Evolutionary conservation across 2,329 filamentous ascomycete species (phyloP), one percentile per base, ranked within the genome.

Genomic region (Myriosclerotinia scirpicola): DNA sequence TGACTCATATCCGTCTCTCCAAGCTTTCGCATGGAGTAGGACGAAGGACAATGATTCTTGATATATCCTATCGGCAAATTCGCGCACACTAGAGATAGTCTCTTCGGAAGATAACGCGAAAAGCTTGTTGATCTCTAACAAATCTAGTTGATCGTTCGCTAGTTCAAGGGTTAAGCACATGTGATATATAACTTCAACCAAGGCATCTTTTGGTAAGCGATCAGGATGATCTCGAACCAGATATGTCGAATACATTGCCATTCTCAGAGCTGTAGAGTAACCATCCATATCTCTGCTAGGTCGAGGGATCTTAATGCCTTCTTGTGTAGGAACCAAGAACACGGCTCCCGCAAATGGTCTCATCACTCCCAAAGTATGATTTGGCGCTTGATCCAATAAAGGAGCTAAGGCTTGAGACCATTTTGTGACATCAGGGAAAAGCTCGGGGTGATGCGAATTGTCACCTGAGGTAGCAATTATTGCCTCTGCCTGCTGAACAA

Each of bases 181-280:
- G 1, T 83, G 77, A 68, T 83, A 82, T 1, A 88, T 63, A 1
- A 87, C 72, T 65, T 87, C 83, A 11, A 82, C 76, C 62, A 82
- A 81, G 26, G 79, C 78, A 2, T 79, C 74, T 2, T 74, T 72
- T 0, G 83, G 79, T 0, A 85, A 69, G 0, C 76, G 71, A 0
- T 78, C 71, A 0, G 83, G 65, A 2, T 79, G 71, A 12, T 83
- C 71, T 0, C 0, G 77, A 73, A 93, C 75, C 0, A 95, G 75
- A 59, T 83, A 83, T 7, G 82, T 81, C 0, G 87, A 84, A 75
- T 93, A 97, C 59, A 89, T 81, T 0, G 89, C 87, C 80, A 96
- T 90, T 65, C 94, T 84, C 17, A 91, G 85, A 0, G 92, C 87
- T 64, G 90, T 81, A 2, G 92, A 92, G 42, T 88, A 85, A 0